Base-by-base conservation (phyloP, 495 filamentous ascomycete genomes). In the Penicillium roqueforti region DNA sequence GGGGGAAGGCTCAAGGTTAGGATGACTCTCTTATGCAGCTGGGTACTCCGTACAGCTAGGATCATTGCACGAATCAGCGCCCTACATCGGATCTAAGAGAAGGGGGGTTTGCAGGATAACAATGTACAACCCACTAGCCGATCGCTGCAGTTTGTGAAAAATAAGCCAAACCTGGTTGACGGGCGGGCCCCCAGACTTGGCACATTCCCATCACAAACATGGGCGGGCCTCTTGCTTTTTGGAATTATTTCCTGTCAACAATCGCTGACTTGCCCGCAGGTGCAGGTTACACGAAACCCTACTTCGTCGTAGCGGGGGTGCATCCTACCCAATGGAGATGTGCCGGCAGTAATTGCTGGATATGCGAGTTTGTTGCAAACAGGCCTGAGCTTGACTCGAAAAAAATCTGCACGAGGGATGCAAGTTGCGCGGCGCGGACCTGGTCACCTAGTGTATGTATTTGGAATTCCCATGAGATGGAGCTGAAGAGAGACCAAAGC, bases 101-200 rank as follows among this genome's bases (percentile, higher is more conserved):
- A 23, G 43, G 51, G 34, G 48, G 54, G 32, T 20, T 51, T 41
- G 43, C 32, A 55, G 37, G 43, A 60, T 54, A 47, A 54, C 51
- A 57, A 53, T 51, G 47, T 29, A 32, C 46, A 56, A 52, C 20
- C 47, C 47, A 36, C 51, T 56, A 56, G 63, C 51, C 51, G 63
- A 66, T 67, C 58, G 47, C 58, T 68, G 59, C 67, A 70, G 42
- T 45, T 51, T 34, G 23, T 36, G 31, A 34, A 45, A 49, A 53
- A 56, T 68, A 67, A 59, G 65, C 65, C 68, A 67, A 62, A 46
- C 44, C 48, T 52, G 43, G 54, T 51, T 45, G 48, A 53, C 49
- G 57, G 58, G 55, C 43, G 43, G 52, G 44, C 26, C 40, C 26
- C 26, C 44, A 28, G 40, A 40, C 23, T 29, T 50, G 55, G 53